Evolutionary conservation across 1,139 yeast species (phyloP).

Genomic region (Kurtzmaniella natalensis): DNA sequence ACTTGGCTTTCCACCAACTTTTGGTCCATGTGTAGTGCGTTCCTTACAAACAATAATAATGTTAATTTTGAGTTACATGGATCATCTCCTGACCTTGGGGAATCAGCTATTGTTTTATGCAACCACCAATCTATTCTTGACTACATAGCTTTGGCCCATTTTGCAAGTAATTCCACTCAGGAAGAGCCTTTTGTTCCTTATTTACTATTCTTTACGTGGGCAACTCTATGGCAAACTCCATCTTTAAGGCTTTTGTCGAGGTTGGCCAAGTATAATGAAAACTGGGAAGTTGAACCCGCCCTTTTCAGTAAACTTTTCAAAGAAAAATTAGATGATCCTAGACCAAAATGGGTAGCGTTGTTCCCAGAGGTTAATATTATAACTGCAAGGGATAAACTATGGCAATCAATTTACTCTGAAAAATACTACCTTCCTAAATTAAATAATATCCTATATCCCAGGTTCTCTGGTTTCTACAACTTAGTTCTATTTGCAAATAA

Average conservation of each 20-base stretch:
- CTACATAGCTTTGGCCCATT: conserved; percentile 42
- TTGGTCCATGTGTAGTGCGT: conserved; percentile 33
- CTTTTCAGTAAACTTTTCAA: conserved; percentile 21
- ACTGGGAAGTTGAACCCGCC: conserved; percentile 51
- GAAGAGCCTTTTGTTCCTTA: conserved; percentile 27
- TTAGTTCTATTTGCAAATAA: conserved; percentile 43
- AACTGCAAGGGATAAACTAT: conserved; percentile 32
- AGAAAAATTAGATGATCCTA: conserved; percentile 20
- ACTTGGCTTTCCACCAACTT: conserved; percentile 21
- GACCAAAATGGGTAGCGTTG: conserved; percentile 52
- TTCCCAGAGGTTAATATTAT: conserved; percentile 76
- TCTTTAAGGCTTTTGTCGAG: conserved; percentile 36
- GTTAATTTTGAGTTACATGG: conserved; percentile 38
- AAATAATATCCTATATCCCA: conserved; percentile 58
- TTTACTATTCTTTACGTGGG: conserved; percentile 59
- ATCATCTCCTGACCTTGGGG: conserved; percentile 33
- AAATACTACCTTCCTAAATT: conserved; percentile 51
- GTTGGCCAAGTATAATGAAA: conserved; percentile 52
- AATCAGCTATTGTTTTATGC: conserved; percentile 44
- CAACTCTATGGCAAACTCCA: conserved; percentile 53
- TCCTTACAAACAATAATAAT: conserved; percentile 33
- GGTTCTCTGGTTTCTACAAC: conserved; percentile 51
- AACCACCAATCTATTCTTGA: conserved; percentile 59
- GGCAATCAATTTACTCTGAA: conserved; percentile 23
- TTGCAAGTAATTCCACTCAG: conserved; percentile 23